Evolutionary conservation across 768 basidiomycete genomes (phyloP).

Genomic region (Xerocomellus intermedius): DNA sequence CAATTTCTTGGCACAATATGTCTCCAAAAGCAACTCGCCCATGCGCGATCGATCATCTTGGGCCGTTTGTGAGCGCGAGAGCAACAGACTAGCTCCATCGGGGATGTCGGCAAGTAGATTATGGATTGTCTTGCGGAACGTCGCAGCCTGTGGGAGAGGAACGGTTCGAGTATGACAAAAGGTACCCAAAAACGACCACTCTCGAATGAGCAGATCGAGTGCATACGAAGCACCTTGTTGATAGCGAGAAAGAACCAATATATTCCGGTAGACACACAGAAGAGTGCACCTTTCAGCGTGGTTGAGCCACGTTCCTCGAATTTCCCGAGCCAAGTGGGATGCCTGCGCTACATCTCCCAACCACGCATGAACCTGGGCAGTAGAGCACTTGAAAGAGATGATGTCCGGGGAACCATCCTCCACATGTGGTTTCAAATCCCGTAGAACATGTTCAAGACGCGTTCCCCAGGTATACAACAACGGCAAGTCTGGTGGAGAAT

Average conservation of each 20-base stretch:
- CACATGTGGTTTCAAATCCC: conserved; percentile 26
- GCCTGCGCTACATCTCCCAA: conserved; percentile 38
- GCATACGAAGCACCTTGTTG: conserved; percentile 33
- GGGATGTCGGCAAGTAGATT: conserved; percentile 31
- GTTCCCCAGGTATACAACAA: conserved; percentile 36
- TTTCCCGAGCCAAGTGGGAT: conserved; percentile 24
- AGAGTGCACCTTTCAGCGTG: conserved; percentile 23
- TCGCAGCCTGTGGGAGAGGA: conserved; percentile 10
- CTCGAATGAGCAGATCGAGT: conserved; percentile 39
- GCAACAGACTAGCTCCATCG: conserved; percentile 31
- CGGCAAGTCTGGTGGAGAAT: conserved; percentile 17
- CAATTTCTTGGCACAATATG: conserved; percentile 33
- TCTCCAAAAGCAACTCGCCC: conserved; percentile 43
- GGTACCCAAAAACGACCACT: conserved; percentile 36
- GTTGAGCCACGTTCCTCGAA: conserved; percentile 19
- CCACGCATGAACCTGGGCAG: conserved; percentile 36
- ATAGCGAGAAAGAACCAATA: conserved; percentile 37
- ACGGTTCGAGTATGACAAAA: conserved; percentile 14
- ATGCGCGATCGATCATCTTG: conserved; percentile 28
- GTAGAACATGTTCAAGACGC: conserved; percentile 36
- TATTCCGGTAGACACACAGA: conserved; percentile 35
- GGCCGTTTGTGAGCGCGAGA: conserved; percentile 24
- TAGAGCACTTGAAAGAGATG: conserved; percentile 27
- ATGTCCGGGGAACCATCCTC: conserved; percentile 17
- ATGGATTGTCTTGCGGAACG: conserved; percentile 31